Evolutionary conservation across 352 stramenopile genomes (phyloP), one percentile per base, ranked within the genome.

Genomic region (Phytophthora podocarpi): DNA sequence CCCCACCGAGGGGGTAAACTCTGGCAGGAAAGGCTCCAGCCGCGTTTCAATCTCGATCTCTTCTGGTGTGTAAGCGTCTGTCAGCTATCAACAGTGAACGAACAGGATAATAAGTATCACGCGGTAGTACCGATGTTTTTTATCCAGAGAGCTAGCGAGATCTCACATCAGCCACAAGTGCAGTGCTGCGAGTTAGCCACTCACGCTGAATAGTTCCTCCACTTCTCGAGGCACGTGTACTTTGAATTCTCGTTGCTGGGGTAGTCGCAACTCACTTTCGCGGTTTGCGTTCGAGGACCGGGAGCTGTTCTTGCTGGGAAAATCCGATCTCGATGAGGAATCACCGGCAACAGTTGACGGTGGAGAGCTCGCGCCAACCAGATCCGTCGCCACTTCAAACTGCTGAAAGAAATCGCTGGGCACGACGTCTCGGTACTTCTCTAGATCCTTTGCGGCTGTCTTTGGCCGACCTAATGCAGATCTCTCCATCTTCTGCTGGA

Each of bases 11-110:
- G 96, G 96, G 16, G 98, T 92, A 57, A 93, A 98, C 20, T 97
- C 88, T 1, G 96, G 96, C 10, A 98, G 76, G 50, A 98, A 99
- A 16, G 89, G 94, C 66, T 98, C 90, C 6, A 98, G 69, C 32
- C 75, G 72, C n/a, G 89, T 97, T 26, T 90, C 79, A 31, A 98
- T 83, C 5, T 98, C 92, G 6, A 96, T 59, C 4, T 93, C 77
- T 41, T 98, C 89, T 3, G 94, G 90, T 18, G 84, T 89, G 68
- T 97, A 98, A 0, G 66, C 72, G 15, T 87, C 77, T 55, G 40
- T 46, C 31, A 42, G 95, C 84, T 64, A 84, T 80, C 76, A 92
- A 54, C 24, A 83, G 3, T 18, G 4, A 21, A 50, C 12, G 49
- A 12, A 45, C 1, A 50, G 12, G 27, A 55, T 35, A 43, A 23